Evolutionary conservation across 208 protist genomes (phyloP), one percentile per base, ranked within the genome.

Genomic region (Trypanosoma conorhini): DNA sequence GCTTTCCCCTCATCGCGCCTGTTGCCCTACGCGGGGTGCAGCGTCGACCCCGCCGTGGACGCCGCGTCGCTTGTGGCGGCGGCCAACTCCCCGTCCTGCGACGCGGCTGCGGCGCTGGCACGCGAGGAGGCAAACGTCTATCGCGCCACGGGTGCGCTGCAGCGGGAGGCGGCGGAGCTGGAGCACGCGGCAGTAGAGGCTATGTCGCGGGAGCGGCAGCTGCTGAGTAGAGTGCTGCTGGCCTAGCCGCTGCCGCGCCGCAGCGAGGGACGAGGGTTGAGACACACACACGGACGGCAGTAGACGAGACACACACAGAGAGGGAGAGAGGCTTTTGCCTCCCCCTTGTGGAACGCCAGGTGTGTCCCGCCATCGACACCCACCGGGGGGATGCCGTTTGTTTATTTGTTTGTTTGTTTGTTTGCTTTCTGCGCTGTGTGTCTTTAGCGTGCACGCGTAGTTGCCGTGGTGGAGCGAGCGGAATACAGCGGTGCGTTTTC

Each of bases 61-160:
- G 17, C 19, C 26, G 44, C 7, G 3, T 15, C 19, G 28, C 33
- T 30, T 55, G 28, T 42, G 62, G 26, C 50, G 13, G 9, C 3
- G 48, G 59, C 8, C 7, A 2, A 31, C 30, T 42, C 48, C 8
- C 21, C 21, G 7, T 9, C 38, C 12, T 17, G 19, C 15, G 56
- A 71, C 38, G n/a, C 28, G 10, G 51, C 12, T 54, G 67, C 1
- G 24, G 69, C 30, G 12, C 15, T 74, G n/a, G 60, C 46, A 33
- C 46, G 38, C 21, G 59, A 72, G 46, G 67, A 72, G 46, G 31
- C 24, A 50, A 72, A 65, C 54, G 46, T 72, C 19, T 63, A 55
- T 28, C 35, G 24, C 10, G 56, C 56, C 9, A 7, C 64, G 5
- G 57, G 30, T 9, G 33, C n/a, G 13, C 58, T 72, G 7, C 67